phyloP scores from a whole-genome alignment of 2,329 filamentous ascomycete species.

The Claviceps arundinis region DNA sequence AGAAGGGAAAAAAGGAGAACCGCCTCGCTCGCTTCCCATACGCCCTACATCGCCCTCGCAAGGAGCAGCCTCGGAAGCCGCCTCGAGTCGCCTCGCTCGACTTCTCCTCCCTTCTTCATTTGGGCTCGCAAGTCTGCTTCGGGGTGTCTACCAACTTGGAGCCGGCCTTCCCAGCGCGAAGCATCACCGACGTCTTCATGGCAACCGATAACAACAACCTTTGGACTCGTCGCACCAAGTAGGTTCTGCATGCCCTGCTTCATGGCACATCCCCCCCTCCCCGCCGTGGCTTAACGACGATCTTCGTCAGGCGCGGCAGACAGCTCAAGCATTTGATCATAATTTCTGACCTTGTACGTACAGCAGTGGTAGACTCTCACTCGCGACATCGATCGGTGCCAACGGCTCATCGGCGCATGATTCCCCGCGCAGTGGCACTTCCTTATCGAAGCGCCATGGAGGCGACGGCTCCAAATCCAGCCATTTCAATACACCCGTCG shows the following conservation, averaged over 20 bases:
- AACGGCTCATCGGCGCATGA: conserved; percentile 38
- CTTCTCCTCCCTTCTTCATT: neutral
- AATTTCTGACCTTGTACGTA: neutral
- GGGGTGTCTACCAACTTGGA: conserved; percentile 11
- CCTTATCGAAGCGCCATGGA: conserved; percentile 58
- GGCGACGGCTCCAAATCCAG: conserved; percentile 57
- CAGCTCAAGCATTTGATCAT: neutral
- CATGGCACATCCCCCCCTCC: neutral
- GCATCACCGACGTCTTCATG: conserved; percentile 32
- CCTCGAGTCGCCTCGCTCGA: neutral
- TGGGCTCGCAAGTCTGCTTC: conserved; percentile 11
- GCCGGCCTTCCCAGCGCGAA: conserved; percentile 7
- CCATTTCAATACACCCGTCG: conserved; percentile 63
- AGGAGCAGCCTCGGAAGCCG: neutral
- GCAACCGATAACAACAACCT: conserved; percentile 30
- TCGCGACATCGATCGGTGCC: conserved; percentile 55
- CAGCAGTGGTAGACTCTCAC: conserved; percentile 80
- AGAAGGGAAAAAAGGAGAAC: too few species aligned
- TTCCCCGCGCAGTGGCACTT: conserved; percentile 47
- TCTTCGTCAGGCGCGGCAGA: neutral
- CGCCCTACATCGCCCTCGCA: neutral
- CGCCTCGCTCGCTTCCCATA: neutral
- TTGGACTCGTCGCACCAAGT: conserved; percentile 81
- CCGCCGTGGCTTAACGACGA: neutral
- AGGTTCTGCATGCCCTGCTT: conserved; percentile 21